Percentiles rank a stretch among this genome's conserved stretches.
phyloP scores from a whole-genome alignment of 441 rosid genomes.

The Corymbia citriodora region DNA sequence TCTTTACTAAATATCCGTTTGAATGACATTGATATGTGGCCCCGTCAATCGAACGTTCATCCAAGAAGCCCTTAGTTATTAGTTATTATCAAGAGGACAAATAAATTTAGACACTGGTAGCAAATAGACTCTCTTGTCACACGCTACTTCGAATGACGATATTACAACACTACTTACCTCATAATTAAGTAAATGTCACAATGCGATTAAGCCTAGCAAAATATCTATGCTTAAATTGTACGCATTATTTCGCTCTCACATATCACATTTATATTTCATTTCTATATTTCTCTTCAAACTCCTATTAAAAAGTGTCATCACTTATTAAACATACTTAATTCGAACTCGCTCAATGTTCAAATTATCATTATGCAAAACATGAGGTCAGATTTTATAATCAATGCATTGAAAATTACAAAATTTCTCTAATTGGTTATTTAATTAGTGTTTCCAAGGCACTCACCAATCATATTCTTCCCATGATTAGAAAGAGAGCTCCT shows the following conservation, averaged over 20 bases:
- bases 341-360: background rate
- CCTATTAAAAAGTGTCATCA: background rate
- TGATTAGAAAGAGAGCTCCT: background rate
- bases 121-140: background rate
- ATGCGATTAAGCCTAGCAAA: background rate
- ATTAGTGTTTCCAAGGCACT: background rate
- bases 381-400: rapidly evolving
- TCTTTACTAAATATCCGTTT: too few relatives aligned
- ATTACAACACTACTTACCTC: background rate
- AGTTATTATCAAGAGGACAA: background rate
- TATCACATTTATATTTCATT: background rate
- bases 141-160: background rate
- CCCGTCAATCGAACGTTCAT: too few relatives aligned
- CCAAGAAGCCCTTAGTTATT: background rate
- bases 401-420: background rate
- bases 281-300: background rate
- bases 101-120: background rate
- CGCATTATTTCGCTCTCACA: background rate
- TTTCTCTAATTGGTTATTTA: background rate
- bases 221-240: background rate
- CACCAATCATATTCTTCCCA: background rate
- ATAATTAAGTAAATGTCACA: background rate
- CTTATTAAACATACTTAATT: background rate
- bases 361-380: background rate
- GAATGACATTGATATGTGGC: too few relatives aligned